Evolutionary conservation across 2,329 filamentous ascomycete genomes (phyloP).

Genomic region (Boeremia lycopersici): DNA sequence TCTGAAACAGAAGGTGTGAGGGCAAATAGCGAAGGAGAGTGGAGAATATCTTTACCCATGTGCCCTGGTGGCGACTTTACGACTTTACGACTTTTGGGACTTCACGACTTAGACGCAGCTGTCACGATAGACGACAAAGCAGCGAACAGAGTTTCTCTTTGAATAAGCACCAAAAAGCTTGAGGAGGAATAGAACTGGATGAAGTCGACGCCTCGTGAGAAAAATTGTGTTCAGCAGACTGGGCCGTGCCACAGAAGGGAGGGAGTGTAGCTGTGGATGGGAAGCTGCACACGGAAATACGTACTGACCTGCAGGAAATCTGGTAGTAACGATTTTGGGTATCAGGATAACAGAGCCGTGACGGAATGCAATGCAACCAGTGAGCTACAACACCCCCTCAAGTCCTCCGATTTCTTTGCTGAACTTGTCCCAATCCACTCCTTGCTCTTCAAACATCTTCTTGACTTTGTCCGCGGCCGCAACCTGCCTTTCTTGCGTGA

Average conservation of each 20-base stretch:
- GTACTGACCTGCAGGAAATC: not conserved
- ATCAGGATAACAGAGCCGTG: conserved; percentile 11
- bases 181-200: not conserved
- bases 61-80: conserved; percentile 1
- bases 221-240: no score
- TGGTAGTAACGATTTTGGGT: conserved; percentile 7
- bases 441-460: conserved; percentile 73
- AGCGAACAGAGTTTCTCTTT: no score
- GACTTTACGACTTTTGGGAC: conserved; percentile 13
- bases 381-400: conserved; percentile 54
- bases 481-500: conserved; percentile 74
- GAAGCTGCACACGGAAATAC: not conserved
- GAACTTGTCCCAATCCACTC: conserved; percentile 81
- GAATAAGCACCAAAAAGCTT: not conserved
- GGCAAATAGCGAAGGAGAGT: not conserved
- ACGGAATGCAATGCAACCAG: conserved; percentile 11
- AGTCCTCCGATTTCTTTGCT: conserved; percentile 73
- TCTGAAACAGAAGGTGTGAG: conserved; percentile 13
- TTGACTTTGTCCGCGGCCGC: conserved; percentile 75
- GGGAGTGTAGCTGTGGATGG: not conserved
- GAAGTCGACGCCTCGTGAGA: not conserved
- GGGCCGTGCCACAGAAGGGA: no score
- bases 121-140: not conserved
- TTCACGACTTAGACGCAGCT: not conserved
- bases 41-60: not conserved